Conservation (phyloP, 345 rosid genomes). For the Draba incana region DNA sequence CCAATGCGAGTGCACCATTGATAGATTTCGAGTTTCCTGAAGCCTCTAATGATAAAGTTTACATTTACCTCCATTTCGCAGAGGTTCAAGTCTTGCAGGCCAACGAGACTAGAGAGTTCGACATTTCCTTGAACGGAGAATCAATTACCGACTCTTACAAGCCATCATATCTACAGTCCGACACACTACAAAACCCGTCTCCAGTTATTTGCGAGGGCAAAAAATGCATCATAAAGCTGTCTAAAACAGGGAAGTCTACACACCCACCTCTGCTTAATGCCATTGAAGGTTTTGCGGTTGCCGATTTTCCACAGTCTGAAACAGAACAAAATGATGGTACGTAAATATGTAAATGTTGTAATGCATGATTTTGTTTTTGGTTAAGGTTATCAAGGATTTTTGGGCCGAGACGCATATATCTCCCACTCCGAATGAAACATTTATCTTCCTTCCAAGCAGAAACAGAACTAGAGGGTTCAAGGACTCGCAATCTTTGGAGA, state of each 20-base stretch:
- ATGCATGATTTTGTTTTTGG: no score
- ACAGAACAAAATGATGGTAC: slow-evolving; percentile 35
- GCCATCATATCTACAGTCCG: slow-evolving; percentile 26
- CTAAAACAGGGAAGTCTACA: slow-evolving; percentile 18
- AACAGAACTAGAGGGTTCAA: no score
- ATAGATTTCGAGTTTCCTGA: not conserved
- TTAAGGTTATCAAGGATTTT: no score
- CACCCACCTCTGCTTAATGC: slow-evolving; percentile 44
- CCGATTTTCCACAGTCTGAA: slow-evolving; percentile 20
- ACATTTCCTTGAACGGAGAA: slow-evolving; percentile 26
- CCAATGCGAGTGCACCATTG: slow-evolving; percentile 39
- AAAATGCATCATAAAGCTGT: not conserved
- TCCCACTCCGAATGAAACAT: no score
- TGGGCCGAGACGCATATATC: no score
- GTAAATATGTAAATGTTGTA: not conserved
- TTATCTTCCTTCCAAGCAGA: no score
- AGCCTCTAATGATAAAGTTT: slow-evolving; percentile 19
- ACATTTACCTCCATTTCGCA: slow-evolving; percentile 42
- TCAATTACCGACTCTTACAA: slow-evolving; percentile 14
- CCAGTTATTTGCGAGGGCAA: slow-evolving; percentile 7
- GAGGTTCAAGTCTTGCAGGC: slow-evolving; percentile 33
- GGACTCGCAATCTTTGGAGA: no score
- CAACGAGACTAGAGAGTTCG: slow-evolving; percentile 40
- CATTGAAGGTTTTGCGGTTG: slow-evolving; percentile 24
- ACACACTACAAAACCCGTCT: not conserved